These are phyloP conservation scores for Alloascoidea hylecoeti DNA, from an alignment of 805 yeast genomes.

Conservation along the genomic window DNA sequence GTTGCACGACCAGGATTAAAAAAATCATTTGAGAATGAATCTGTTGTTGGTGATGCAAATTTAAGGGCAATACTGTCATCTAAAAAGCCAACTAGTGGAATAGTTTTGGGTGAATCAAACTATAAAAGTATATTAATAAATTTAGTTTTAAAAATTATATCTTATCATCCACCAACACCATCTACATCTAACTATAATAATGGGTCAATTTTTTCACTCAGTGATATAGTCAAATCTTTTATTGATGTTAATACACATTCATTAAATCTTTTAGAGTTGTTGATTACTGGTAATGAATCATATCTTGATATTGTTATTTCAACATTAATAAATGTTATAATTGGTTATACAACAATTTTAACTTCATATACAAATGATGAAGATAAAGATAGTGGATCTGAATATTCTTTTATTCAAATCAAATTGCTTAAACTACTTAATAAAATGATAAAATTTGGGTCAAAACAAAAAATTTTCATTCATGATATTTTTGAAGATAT, in stretches of 20 bases:
- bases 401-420: too few relatives aligned
- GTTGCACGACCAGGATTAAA: constrained; percentile 25
- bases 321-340: not conserved
- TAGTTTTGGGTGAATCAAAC: too few relatives aligned
- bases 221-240: not conserved
- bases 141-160: constrained; percentile 31
- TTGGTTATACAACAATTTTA: not conserved
- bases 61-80: not conserved
- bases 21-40: constrained; percentile 39
- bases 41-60: constrained; percentile 35
- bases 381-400: too few relatives aligned
- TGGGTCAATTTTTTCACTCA: too few relatives aligned
- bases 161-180: constrained; percentile 12
- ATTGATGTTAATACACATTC: constrained; percentile 15
- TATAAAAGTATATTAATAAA: constrained; percentile 42
- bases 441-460: too few relatives aligned
- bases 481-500: too few relatives aligned
- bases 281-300: constrained; percentile 44
- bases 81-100: too few relatives aligned
- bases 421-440: too few relatives aligned
- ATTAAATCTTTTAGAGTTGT: constrained; percentile 21
- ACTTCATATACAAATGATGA: too few relatives aligned
- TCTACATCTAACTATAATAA: too few relatives aligned
- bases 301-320: constrained; percentile 31
- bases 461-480: too few relatives aligned